Evolutionary conservation across 257 asterid genomes (phyloP).

Genomic region (Ehretia macrophylla): DNA sequence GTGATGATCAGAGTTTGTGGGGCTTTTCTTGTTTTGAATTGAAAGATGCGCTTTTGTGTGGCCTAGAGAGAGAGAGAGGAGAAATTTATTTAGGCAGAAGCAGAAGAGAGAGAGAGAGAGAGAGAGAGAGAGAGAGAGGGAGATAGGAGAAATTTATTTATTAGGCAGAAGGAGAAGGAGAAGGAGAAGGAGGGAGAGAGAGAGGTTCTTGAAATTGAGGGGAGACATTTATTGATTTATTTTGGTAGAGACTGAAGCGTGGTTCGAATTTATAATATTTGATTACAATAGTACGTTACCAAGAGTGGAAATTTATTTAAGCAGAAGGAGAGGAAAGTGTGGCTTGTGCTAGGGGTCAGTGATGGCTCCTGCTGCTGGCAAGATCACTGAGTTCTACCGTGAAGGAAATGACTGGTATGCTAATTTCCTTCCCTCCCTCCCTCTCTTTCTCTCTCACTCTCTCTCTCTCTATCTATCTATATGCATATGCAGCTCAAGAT

Average conservation of each 20-base stretch:
- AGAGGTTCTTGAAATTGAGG: not conserved
- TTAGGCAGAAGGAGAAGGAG: constrained; percentile 12
- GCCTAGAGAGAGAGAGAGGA: not conserved
- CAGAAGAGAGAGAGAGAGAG: constrained; percentile 7
- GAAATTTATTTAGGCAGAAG: not conserved
- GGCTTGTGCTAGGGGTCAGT: constrained; percentile 16
- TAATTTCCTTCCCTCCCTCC: not conserved
- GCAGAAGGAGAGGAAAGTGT: not conserved
- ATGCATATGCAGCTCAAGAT: not conserved
- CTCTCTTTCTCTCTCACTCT: constrained; percentile 3
- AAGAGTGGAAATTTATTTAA: not conserved
- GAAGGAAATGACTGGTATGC: constrained; percentile 81
- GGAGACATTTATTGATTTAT: not conserved
- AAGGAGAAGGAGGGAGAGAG: not conserved
- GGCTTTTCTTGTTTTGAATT: too few relatives aligned
- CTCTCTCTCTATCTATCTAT: not conserved
- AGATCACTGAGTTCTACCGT: constrained; percentile 57
- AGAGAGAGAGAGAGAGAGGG: constrained; percentile 8
- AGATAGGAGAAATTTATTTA: constrained; percentile 11
- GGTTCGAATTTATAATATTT: too few relatives aligned
- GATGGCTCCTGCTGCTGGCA: constrained; percentile 82
- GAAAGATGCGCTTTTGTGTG: too few relatives aligned
- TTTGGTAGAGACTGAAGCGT: not conserved
- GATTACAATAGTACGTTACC: not conserved
- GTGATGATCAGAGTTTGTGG: not conserved